phyloP scores from a whole-genome alignment of 768 basidiomycete genomes.

The Leccinum longicurvipes region DNA sequence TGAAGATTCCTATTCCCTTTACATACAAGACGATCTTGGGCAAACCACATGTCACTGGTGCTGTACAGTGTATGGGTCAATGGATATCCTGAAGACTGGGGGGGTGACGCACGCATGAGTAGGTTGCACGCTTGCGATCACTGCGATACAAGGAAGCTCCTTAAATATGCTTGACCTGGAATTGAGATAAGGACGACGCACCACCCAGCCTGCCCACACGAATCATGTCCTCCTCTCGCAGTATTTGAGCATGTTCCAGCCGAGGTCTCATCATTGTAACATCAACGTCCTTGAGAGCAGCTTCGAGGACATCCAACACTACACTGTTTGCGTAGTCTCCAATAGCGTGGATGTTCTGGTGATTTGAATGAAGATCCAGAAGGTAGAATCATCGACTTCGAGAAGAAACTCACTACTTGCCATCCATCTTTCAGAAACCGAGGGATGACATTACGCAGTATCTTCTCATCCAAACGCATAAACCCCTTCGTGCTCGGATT shows the following conservation, averaged over 20 bases:
- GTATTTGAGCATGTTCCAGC: conserved; percentile 89
- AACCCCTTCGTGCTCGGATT: conserved; percentile 73
- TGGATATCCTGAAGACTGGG: not conserved
- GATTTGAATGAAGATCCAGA: not conserved
- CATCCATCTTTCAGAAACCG: conserved; percentile 77
- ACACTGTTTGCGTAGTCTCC: conserved; percentile 86
- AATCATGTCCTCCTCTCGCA: conserved; percentile 70
- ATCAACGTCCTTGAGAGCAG: conserved; percentile 55
- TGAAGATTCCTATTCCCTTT: not conserved
- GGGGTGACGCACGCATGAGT: conserved; percentile 67
- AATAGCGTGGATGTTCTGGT: conserved; percentile 82
- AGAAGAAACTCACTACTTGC: conserved; percentile 70
- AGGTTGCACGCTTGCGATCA: conserved; percentile 89
- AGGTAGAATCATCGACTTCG: not conserved
- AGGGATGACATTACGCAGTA: conserved; percentile 60
- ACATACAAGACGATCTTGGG: conserved; percentile 73
- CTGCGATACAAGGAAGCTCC: conserved; percentile 45
- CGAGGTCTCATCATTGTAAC: conserved; percentile 69
- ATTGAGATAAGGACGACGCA: conserved; percentile 25
- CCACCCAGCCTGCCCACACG: conserved; percentile 79
- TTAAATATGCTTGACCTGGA: not conserved
- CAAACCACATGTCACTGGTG: conserved; percentile 88
- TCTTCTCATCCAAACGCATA: conserved; percentile 65
- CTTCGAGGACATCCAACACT: conserved; percentile 81
- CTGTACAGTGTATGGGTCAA: conserved; percentile 31